These are phyloP conservation scores for Blastobotrys attinorum DNA, from an alignment of 805 yeast genomes.

Conservation along the genomic window DNA sequence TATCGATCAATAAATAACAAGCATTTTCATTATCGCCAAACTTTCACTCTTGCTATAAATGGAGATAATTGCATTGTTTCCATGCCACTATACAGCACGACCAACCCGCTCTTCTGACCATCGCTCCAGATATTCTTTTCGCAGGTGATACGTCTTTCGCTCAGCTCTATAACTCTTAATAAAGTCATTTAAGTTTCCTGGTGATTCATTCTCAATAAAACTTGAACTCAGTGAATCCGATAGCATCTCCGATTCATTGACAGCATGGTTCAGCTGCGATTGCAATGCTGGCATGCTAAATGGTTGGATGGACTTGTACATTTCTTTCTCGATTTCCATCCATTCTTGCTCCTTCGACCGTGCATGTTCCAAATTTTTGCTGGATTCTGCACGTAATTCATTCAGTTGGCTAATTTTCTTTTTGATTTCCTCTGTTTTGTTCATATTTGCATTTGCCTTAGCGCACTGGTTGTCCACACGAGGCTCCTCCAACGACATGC, in stretches of 20 bases:
- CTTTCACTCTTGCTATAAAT: too few species aligned
- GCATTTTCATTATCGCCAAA: too few species aligned
- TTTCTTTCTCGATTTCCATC: constrained; percentile 30
- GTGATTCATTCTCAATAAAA: constrained; percentile 21
- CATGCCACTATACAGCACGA: neutral
- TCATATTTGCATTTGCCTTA: constrained; percentile 23
- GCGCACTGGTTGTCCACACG: constrained; percentile 20
- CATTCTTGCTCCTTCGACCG: constrained; percentile 28
- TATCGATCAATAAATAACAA: too few species aligned
- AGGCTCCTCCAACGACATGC: constrained; percentile 21
- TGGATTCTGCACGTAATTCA: constrained; percentile 3
- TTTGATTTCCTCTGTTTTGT: constrained; percentile 23
- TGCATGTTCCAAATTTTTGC: constrained; percentile 9
- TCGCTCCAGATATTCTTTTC: constrained; percentile 41
- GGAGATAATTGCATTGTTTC: neutral
- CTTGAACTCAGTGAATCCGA: constrained; percentile 30
- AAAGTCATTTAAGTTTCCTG: constrained; percentile 29
- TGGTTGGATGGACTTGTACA: constrained; percentile 30
- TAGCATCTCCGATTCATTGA: constrained; percentile 28
- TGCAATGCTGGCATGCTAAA: constrained; percentile 33
- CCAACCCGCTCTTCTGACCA: constrained; percentile 36
- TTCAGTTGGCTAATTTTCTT: constrained; percentile 24
- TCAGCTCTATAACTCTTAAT: constrained; percentile 35
- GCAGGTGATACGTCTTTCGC: constrained; percentile 37
- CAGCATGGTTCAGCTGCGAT: constrained; percentile 24